Conservation (phyloP, 1,139 yeast species). For the Diutina rugosa region DNA sequence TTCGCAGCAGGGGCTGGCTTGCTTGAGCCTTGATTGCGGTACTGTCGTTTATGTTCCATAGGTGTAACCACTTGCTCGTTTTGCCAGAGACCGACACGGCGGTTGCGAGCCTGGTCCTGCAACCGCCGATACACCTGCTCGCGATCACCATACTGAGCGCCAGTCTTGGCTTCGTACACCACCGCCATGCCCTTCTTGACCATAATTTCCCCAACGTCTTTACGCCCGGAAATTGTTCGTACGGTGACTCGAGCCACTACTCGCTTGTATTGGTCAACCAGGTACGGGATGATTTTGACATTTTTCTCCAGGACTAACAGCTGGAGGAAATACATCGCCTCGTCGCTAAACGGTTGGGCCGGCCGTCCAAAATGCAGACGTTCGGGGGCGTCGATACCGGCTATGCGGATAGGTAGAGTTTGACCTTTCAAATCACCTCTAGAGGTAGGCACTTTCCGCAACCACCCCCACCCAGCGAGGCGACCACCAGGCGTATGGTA, state of each 20-base stretch:
- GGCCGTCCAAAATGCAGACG: constrained; percentile 90
- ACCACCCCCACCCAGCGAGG: constrained; percentile 89
- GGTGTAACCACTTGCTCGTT: neutral
- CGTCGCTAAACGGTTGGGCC: constrained; percentile 80
- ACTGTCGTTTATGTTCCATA: neutral
- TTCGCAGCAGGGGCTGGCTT: neutral
- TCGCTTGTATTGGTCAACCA: constrained; percentile 80
- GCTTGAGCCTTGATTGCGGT: neutral
- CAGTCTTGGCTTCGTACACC: constrained; percentile 70
- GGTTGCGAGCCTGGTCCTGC: constrained; percentile 47
- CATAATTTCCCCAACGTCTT: constrained; percentile 84
- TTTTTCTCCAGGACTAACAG: constrained; percentile 47
- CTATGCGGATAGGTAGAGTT: constrained; percentile 56
- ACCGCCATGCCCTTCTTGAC: constrained; percentile 70
- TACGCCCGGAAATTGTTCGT: constrained; percentile 61
- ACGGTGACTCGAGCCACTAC: constrained; percentile 74
- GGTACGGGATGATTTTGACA: constrained; percentile 64
- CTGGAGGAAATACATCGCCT: constrained; percentile 70
- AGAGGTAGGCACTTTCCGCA: constrained; percentile 35
- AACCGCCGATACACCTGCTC: constrained; percentile 44
- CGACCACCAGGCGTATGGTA: constrained; percentile 92
- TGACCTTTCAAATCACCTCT: constrained; percentile 39
- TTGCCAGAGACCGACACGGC: constrained; percentile 58
- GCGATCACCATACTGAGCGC: constrained; percentile 78
- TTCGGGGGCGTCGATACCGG: constrained; percentile 99